A percentile compares a stretch with the other conserved stretches of the same genome.
phyloP scores from a whole-genome alignment of 2,329 filamentous ascomycete species.

The Aspergillus sp. region DNA sequence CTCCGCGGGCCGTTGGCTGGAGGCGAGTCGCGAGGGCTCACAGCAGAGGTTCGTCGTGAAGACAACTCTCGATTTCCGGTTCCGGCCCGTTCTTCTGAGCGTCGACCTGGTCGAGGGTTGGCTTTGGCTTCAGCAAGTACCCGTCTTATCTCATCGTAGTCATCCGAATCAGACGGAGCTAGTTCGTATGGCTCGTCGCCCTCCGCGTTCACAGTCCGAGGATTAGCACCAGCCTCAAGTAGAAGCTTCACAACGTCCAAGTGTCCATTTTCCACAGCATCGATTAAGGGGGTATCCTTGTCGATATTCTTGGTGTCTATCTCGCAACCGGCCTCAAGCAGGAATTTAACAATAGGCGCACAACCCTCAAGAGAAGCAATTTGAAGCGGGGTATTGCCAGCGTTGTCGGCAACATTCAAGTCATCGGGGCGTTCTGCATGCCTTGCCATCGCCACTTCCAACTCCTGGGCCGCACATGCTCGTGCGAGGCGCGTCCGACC shows the following conservation, averaged over 20 bases:
- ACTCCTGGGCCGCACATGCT: slow-evolving; percentile 79
- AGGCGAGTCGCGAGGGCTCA: slow-evolving; percentile 43
- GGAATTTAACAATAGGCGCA: slow-evolving; percentile 77
- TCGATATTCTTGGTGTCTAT: slow-evolving; percentile 73
- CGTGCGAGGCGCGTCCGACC: slow-evolving; percentile 87
- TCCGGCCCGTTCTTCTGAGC: slow-evolving; percentile 38
- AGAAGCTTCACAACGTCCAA: slow-evolving; percentile 81
- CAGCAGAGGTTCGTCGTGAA: slow-evolving; percentile 39
- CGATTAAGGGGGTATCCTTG: slow-evolving; percentile 88
- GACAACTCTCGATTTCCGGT: slow-evolving; percentile 31
- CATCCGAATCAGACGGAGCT: slow-evolving; percentile 68
- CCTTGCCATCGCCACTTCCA: slow-evolving; percentile 70
- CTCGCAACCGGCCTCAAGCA: slow-evolving; percentile 80
- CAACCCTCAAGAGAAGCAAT: slow-evolving; percentile 86
- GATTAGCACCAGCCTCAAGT: slow-evolving; percentile 83
- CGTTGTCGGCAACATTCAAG: slow-evolving; percentile 84
- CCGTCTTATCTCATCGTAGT: slow-evolving; percentile 72
- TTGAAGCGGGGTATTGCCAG: slow-evolving; percentile 92
- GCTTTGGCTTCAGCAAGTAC: slow-evolving; percentile 62
- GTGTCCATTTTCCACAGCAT: slow-evolving; percentile 94
- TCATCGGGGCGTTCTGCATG: slow-evolving; percentile 78
- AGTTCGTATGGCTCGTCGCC: slow-evolving; percentile 89
- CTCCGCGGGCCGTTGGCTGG: slow-evolving; percentile 36
- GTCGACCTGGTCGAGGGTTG: slow-evolving; percentile 45
- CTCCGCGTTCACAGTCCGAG: slow-evolving; percentile 83